Conservation (phyloP, 2,329 filamentous ascomycete genomes). For the Tolypocladium inflatum region DNA sequence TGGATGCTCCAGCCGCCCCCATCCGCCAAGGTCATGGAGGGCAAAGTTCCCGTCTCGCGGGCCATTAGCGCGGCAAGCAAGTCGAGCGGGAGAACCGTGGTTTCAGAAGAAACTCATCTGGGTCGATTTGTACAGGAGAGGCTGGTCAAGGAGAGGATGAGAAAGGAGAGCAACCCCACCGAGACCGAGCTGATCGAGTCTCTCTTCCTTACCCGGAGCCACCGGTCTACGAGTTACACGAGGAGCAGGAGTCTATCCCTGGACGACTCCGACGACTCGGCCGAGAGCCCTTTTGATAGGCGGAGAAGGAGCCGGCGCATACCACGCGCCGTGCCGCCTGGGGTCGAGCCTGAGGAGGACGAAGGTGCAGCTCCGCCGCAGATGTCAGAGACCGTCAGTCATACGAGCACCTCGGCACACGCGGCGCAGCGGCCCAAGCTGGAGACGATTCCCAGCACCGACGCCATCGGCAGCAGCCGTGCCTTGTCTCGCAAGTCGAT, state of each 20-base stretch:
- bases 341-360: constrained; percentile 23
- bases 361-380: constrained; percentile 16
- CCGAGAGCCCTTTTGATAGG: constrained; percentile 18
- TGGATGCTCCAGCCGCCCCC: constrained; percentile 95
- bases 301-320: constrained; percentile 15
- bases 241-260: constrained; percentile 28
- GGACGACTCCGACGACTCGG: constrained; percentile 24
- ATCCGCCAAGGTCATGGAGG: constrained; percentile 83
- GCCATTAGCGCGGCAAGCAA: constrained; percentile 49
- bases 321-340: constrained; percentile 19
- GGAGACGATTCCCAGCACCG: constrained; percentile 36
- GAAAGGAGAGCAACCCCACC: constrained; percentile 28
- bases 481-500: constrained; percentile 18
- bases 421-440: constrained; percentile 33
- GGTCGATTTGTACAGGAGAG: constrained; percentile 34
- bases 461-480: constrained; percentile 18
- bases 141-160: constrained; percentile 35
- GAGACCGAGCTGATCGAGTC: constrained; percentile 36
- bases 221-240: constrained; percentile 19
- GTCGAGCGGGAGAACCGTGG: constrained; percentile 34
- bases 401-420: constrained; percentile 16
- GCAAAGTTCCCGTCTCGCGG: constrained; percentile 62
- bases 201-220: constrained; percentile 24
- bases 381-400: constrained; percentile 15
- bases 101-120: constrained; percentile 30